Evolutionary conservation across 2,329 filamentous ascomycete genomes (phyloP), one percentile per base, ranked within the genome.

Genomic region (Cercospora beticola): DNA sequence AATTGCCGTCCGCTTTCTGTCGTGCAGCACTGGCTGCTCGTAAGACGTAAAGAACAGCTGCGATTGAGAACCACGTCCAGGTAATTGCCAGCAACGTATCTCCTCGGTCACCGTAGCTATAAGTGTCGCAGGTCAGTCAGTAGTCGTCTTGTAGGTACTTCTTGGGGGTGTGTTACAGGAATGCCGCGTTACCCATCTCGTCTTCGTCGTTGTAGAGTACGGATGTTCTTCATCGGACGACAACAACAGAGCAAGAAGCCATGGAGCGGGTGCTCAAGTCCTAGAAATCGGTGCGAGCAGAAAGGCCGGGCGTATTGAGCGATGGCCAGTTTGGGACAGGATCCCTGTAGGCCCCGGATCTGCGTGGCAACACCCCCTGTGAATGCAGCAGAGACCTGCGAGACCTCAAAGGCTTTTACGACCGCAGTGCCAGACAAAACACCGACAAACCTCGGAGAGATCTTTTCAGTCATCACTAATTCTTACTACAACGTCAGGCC

Each of bases 51-150:
- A 70, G 58, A 26, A 66, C 54, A 10, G 63, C 62, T 16, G 59
- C 70, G 18, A 71, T 62, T 23, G 28, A 36, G 23, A 49, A 21
- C 70, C 70, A 71, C 3, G 68, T 65, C 70, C 70, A 71, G 12
- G 68, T 71, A 5, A 71, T 54, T 21, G 54, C 63, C n/a, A 70
- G 63, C 12, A 71, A 30, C 12, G 33, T 18, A 14, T 58, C 31
- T 16, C 65, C 68, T 28, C 62, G 62, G 9, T 57, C 30, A 40
- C 69, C 67, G 49, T 71, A 66, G 23, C 54, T 57, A 31, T n/a
- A 57, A 31, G 16, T 3, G 46, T 52, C 10, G 46, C 28, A 31
- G 4, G 26, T 57, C 23, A 30, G 54, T 57, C 26, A 30, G 26
- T 57, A 12, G n/a, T 57, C 26, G 9, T 26, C 26, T n/a, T 28